phyloP scores from a whole-genome alignment of 2,329 filamentous ascomycete genomes.

The Pseudocercospora macadamiae region DNA sequence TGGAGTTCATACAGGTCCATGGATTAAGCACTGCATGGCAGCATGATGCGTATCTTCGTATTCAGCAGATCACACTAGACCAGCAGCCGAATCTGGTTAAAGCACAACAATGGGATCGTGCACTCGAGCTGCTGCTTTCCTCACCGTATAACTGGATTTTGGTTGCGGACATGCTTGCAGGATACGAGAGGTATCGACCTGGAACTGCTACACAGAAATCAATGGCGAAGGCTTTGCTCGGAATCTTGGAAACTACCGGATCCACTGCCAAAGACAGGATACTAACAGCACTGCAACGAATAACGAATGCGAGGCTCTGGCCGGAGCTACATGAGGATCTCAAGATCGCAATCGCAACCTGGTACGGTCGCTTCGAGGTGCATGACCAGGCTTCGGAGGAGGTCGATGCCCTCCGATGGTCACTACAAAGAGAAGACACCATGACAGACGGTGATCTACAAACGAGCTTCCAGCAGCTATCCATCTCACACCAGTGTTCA shows the following conservation, averaged over 20 bases:
- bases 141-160: conserved; percentile 17
- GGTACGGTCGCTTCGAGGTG: conserved; percentile 25
- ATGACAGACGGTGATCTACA: conserved; percentile 32
- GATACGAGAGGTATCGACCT: conserved; percentile 5
- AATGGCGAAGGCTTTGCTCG: conserved; percentile 23
- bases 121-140: conserved; percentile 21
- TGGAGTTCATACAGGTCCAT: conserved; percentile 27
- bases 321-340: conserved; percentile 30
- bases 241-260: conserved; percentile 12
- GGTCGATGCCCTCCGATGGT: conserved; percentile 21
- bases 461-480: conserved; percentile 24
- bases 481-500: conserved; percentile 9
- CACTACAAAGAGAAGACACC: conserved; percentile 25
- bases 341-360: conserved; percentile 29
- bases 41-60: conserved; percentile 25
- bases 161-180: conserved; percentile 18
- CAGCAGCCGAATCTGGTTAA: conserved; percentile 23
- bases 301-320: conserved; percentile 21
- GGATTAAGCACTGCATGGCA: conserved; percentile 27
- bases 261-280: conserved; percentile 21
- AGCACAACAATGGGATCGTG: conserved; percentile 25
- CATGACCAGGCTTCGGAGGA: conserved; percentile 22
- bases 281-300: conserved; percentile 16
- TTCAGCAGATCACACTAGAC: conserved; percentile 20
- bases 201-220: conserved; percentile 20